Conservation (phyloP, 1,284 basidiomycete species). For the Coniophora puteana region DNA sequence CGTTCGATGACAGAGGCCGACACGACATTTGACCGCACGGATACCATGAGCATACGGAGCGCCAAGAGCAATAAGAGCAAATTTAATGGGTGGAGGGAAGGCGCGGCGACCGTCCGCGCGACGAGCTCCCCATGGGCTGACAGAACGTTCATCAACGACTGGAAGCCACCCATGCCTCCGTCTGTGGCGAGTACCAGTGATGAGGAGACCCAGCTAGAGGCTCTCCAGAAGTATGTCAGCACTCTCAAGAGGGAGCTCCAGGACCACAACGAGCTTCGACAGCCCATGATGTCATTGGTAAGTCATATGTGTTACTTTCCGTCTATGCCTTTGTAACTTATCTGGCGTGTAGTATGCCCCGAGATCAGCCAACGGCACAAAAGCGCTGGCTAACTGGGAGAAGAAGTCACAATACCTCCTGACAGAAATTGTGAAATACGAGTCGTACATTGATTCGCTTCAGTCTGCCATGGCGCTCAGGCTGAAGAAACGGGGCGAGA, state of each 20-base stretch:
- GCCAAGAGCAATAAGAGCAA: conserved; percentile 63
- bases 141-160: conserved; percentile 85
- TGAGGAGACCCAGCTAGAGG: conserved; percentile 90
- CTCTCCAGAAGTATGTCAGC: conserved; percentile 76
- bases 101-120: conserved; percentile 56
- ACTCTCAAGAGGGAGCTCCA: conserved; percentile 78
- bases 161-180: conserved; percentile 87
- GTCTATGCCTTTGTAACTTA: conserved; percentile 6
- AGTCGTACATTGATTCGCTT: conserved; percentile 91
- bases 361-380: conserved; percentile 69
- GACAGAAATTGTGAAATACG: conserved; percentile 93
- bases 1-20: conserved; percentile 60
- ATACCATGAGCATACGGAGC: conserved; percentile 68
- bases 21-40: conserved; percentile 45
- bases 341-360: conserved; percentile 63
- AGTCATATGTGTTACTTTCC: conserved; percentile 23
- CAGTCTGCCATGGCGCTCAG: conserved; percentile 77
- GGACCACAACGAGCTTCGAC: conserved; percentile 79
- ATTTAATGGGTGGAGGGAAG: conserved; percentile 65
- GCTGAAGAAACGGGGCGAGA: conserved; percentile 83
- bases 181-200: conserved; percentile 82
- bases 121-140: conserved; percentile 71
- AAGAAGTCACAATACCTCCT: conserved; percentile 86
- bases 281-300: conserved; percentile 82
- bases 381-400: conserved; percentile 89